phyloP scores from a whole-genome alignment of 1,284 basidiomycete species.

The Ganoderma boninense region DNA sequence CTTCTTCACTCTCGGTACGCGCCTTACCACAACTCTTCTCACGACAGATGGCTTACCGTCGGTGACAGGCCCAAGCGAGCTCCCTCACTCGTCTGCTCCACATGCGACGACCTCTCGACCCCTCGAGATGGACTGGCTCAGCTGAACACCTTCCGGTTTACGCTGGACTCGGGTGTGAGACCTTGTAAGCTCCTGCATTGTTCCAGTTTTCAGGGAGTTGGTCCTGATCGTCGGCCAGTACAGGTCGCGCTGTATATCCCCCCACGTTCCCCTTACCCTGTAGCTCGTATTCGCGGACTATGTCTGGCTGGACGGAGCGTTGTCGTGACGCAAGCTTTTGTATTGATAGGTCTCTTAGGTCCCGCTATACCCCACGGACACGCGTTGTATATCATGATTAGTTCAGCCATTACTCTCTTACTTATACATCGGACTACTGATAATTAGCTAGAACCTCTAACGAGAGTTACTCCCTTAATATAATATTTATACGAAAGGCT shows the following conservation, averaged over 20 bases:
- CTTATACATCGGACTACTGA: too few relatives aligned
- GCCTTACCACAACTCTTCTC: background rate
- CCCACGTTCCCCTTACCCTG: background rate
- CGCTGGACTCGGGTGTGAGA: background rate
- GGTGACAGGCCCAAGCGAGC: background rate
- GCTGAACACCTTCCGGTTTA: background rate
- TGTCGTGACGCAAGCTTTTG: background rate
- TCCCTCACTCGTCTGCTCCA: background rate
- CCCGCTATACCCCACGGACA: background rate
- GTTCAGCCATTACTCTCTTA: background rate
- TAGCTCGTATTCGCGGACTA: background rate
- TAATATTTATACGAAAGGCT: too few relatives aligned
- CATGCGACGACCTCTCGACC: background rate
- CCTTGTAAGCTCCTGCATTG: background rate
- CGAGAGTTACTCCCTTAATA: too few relatives aligned
- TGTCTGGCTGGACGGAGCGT: background rate
- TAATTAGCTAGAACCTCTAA: too few relatives aligned
- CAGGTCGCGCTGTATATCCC: background rate
- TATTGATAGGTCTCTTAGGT: background rate
- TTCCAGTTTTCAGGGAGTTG: background rate
- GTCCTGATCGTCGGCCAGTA: background rate
- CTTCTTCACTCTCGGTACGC: background rate
- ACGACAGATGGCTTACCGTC: background rate
- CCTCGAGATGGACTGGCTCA: constrained; percentile 6
- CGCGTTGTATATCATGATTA: background rate